Evolutionary conservation across 2,329 filamentous ascomycete genomes (phyloP), one percentile per base, ranked within the genome.

Genomic region (Scopulariopsis brevicaulis): DNA sequence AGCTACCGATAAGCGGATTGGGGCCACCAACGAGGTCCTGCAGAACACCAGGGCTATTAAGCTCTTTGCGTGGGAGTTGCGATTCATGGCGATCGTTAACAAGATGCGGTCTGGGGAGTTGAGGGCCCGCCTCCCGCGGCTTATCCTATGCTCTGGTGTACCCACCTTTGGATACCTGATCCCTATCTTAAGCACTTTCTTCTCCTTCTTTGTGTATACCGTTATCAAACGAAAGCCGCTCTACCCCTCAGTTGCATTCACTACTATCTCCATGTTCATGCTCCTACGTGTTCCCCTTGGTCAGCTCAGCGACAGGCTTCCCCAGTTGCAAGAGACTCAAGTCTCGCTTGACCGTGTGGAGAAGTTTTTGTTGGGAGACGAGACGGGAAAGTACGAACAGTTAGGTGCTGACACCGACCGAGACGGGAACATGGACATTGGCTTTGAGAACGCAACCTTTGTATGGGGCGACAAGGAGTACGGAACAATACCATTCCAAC

Each of bases 1-100:
- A 56, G 91, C 91, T 22, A 99, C 94, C 3, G 94, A 99, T 72
- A 94, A 94, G 67, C 86, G 94, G 57, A 97, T 99, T 62, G 90
- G 96, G 68, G 87, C 91, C 4, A 99, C 94, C 5, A 99, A 99
- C 69, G 94, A 99, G 71, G 89, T 97, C 7, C 77, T 99, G 32
- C 92, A 96, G 68, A 99, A 97, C 66, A 97, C 99, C 63, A 85
- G 94, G 55, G 96, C 99, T 69, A 97, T 99, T 81, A 99, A 99
- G 69, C 99, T 94, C 71, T 99, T 99, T 69, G 93, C 94, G 0
- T 99, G 94, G 94, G 94, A 99, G 70, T 85, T 91, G 65, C 87
- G 93, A 2, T 99, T 96, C 69, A 83, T 89, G 59, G 82, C 83
- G 22, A 84, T 90, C 58, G 90, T 99, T 40, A 87, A 95, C 60